Evolutionary conservation across 768 basidiomycete genomes (phyloP).

Genomic region (Suillus plorans): DNA sequence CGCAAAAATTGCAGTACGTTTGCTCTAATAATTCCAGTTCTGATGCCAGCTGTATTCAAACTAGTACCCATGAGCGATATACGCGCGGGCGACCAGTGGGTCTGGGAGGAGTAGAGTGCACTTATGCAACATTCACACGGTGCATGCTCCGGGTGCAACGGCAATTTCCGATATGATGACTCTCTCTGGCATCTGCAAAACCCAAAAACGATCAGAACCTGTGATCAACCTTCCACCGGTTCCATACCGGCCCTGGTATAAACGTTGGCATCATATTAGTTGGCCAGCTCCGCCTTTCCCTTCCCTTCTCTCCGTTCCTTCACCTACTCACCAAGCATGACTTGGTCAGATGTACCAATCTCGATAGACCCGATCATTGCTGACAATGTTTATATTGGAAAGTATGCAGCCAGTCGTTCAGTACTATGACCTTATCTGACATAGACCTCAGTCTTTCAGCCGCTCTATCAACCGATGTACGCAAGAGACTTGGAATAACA

Average conservation of each 20-base stretch:
- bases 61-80: background rate
- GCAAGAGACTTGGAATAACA: conserved; percentile 43
- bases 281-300: conserved; percentile 10
- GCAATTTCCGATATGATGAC: background rate
- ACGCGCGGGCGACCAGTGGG: too few relatives aligned
- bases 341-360: conserved; percentile 27
- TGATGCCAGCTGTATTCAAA: background rate
- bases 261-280: conserved; percentile 9
- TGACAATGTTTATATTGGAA: conserved; percentile 35
- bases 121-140: background rate
- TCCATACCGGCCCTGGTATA: conserved; percentile 3
- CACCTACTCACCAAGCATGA: conserved; percentile 18
- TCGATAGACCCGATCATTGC: conserved; percentile 29
- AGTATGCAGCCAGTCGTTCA: conserved; percentile 21
- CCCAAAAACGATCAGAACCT: background rate
- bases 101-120: background rate
- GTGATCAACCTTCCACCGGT: conserved; percentile 1
- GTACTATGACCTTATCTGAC: conserved; percentile 6
- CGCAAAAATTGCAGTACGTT: background rate
- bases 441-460: conserved; percentile 26
- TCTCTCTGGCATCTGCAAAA: background rate
- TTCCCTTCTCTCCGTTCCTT: conserved; percentile 9
- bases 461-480: conserved; percentile 32
- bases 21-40: background rate
- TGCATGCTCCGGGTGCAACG: background rate